phyloP scores from a whole-genome alignment of 179 eudicot genomes.

The Sideroxylon spinosum region DNA sequence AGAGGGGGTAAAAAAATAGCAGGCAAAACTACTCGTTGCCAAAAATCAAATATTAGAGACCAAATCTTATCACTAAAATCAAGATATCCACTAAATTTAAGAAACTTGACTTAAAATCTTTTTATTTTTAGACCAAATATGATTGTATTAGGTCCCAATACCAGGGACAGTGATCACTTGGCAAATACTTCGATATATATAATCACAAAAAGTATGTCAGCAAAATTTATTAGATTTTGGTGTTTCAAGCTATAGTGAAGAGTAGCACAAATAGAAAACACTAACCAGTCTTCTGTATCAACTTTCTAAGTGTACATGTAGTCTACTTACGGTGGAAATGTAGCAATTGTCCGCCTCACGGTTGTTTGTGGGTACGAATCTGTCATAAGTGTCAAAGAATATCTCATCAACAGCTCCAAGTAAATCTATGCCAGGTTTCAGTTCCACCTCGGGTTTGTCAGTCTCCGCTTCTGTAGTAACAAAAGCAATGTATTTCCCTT shows the following conservation, averaged over 20 bases:
- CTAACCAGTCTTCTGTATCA: neutral
- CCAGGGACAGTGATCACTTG: neutral
- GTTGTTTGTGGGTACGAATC: constrained; percentile 63
- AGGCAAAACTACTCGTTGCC: neutral
- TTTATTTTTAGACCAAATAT: too few relatives aligned
- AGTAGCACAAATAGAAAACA: neutral
- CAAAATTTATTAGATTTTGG: neutral
- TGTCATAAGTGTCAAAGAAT: constrained; percentile 69
- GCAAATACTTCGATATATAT: neutral
- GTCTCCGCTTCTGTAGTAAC: constrained; percentile 88
- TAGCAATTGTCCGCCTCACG: constrained; percentile 54
- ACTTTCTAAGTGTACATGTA: neutral
- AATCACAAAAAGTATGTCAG: neutral
- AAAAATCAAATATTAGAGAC: neutral
- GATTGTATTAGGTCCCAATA: neutral
- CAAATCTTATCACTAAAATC: neutral
- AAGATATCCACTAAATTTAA: neutral
- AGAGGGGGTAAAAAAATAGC: neutral
- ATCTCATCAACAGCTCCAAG: constrained; percentile 88
- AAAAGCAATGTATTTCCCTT: constrained; percentile 80
- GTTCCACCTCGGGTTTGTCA: constrained; percentile 70
- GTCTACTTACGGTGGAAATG: constrained; percentile 63
- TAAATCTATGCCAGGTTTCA: constrained; percentile 77
- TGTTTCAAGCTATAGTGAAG: neutral
- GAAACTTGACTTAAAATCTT: too few relatives aligned